Percentiles rank a stretch among this genome's conserved stretches.
Conservation (phyloP, 768 basidiomycete genomes). For the Pleurotus sapidus region DNA sequence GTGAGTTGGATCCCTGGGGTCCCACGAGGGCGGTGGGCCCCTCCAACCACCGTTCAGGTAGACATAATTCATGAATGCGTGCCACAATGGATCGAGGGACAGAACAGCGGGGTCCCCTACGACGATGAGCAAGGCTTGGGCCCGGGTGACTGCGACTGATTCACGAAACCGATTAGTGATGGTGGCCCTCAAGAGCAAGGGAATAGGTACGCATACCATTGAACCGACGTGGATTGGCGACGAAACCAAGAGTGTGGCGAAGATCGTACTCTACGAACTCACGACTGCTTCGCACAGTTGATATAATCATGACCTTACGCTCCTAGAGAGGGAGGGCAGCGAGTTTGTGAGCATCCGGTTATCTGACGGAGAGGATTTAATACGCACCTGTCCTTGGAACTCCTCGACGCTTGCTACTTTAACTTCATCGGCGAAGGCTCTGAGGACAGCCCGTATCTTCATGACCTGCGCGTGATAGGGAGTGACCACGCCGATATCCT, state of each 20-base stretch:
- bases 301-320: constrained; percentile 54
- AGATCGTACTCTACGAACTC: constrained; percentile 47
- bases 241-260: constrained; percentile 51
- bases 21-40: constrained; percentile 35
- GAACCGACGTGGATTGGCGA: constrained; percentile 50
- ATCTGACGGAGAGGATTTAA: constrained; percentile 8
- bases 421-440: constrained; percentile 32
- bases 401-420: constrained; percentile 70
- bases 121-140: constrained; percentile 60
- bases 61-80: constrained; percentile 57
- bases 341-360: constrained; percentile 12
- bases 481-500: constrained; percentile 66
- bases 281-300: constrained; percentile 51
- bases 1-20: constrained; percentile 27
- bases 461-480: constrained; percentile 63
- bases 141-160: constrained; percentile 64
- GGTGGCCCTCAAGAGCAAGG: too few relatives aligned
- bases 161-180: too few relatives aligned
- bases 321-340: constrained; percentile 35
- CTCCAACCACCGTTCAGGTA: constrained; percentile 48
- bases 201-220: constrained; percentile 39
- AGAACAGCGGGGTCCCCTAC: constrained; percentile 60
- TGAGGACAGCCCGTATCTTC: constrained; percentile 43
- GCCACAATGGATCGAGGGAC: constrained; percentile 58
- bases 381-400: constrained; percentile 61